Evolutionary conservation across 129 eudicot species (phyloP).

Genomic region (Deinandra increscens): DNA sequence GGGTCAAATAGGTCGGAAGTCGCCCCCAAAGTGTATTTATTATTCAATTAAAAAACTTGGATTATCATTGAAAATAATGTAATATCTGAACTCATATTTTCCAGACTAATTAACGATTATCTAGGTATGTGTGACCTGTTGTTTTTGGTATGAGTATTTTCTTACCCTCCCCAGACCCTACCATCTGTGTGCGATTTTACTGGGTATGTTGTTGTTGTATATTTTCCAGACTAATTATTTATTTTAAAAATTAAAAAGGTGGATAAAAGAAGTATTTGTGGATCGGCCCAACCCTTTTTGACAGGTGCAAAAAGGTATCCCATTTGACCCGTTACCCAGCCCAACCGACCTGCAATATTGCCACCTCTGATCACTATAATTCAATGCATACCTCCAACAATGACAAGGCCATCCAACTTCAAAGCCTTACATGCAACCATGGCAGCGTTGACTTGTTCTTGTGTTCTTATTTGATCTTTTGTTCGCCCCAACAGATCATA

Average conservation of each 20-base stretch:
- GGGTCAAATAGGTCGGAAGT: not conserved
- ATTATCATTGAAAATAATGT: not conserved
- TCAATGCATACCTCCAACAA: slow-evolving; percentile 72
- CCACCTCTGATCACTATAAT: slow-evolving; percentile 8
- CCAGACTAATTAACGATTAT: not conserved
- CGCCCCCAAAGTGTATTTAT: not conserved
- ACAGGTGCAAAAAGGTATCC: not conserved
- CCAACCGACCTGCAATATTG: not conserved
- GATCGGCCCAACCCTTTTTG: not conserved
- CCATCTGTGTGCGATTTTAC: no score
- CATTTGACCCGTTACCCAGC: not conserved
- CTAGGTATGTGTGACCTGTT: no score
- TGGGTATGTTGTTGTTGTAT: no score
- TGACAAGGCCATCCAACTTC: slow-evolving; percentile 87
- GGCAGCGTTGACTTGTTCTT: slow-evolving; percentile 93
- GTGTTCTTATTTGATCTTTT: slow-evolving; percentile 92
- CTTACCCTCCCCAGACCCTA: no score
- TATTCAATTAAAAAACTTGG: not conserved
- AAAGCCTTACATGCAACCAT: slow-evolving; percentile 77
- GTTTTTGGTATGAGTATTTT: no score
- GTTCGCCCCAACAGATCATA: slow-evolving; percentile 96
- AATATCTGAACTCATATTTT: not conserved
- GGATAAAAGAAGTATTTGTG: not conserved
- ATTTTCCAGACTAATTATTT: not conserved
- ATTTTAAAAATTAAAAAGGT: not conserved